Base-by-base conservation (phyloP, 345 rosid genomes). In the Eutrema yunnanense region DNA sequence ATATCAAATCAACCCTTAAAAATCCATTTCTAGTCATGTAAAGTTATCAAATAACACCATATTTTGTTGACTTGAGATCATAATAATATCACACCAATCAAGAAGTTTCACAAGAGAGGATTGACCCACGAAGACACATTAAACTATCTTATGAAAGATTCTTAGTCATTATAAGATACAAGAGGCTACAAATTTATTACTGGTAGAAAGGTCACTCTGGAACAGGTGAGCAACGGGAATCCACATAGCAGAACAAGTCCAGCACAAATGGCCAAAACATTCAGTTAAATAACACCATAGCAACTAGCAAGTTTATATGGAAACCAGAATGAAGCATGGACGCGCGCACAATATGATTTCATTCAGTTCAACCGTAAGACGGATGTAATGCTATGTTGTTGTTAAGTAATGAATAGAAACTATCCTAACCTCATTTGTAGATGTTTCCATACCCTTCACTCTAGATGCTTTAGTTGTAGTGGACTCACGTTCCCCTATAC, bases 391-490 rank as follows among this genome's bases (percentile, higher is more conserved):
- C 5, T 29, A 29, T 29, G 57, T 29, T 52, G 36, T 10, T 34
- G 26, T 5, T 10, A 7, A 11, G n/a, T 26, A 27, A 10, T 29
- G 37, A 52, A 29, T 40, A n/a, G 22, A 16, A 43, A 47, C 29
- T 41, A 56, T 22, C 8, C 30, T 53, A 68, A 75, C 74, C 79
- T 19, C 38, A 26, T 29, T 54, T 53, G 65, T 54, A 7, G 29
- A 16, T 16, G 16, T 16, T 16, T 16, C 16, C 16, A 16, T 16
- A 16, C 54, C 69, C 36, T 61, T 75, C 12, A 29, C 52, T 67
- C 3, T 74, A 51, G 62, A 7, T 43, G 34, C 62, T 54, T 62
- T 22, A 8, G n/a, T 53, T 61, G 43, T 36, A 61, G 55, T 46
- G n/a, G 22, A 62, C 51, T 69, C 65, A 6, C 22, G 19, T 52